These are phyloP conservation scores for Chlorella sp. DNA, from an alignment of 139 green algal species.

Conservation along the genomic window DNA sequence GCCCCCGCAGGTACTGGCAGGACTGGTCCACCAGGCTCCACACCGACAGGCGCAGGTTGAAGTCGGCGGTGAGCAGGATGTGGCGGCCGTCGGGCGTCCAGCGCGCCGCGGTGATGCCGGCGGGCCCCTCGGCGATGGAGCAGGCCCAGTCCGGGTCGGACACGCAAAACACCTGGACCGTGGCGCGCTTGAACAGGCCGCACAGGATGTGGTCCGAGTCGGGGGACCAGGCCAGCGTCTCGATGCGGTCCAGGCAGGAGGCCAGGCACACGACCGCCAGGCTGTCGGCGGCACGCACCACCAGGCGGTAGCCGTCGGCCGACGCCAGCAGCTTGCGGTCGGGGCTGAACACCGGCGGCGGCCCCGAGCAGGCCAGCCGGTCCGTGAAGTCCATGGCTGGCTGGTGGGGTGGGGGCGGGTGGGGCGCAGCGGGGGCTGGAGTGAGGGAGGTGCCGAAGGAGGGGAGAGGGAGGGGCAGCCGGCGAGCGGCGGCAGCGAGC, in stretches of 20 bases:
- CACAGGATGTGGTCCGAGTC: conserved; percentile 82
- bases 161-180: conserved; percentile 72
- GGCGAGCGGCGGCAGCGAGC: too few relatives aligned
- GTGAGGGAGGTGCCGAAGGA: too few relatives aligned
- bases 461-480: too few relatives aligned
- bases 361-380: conserved; percentile 59
- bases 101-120: conserved; percentile 51
- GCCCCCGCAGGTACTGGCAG: conserved; percentile 69
- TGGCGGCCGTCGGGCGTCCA: conserved; percentile 66
- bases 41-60: conserved; percentile 80
- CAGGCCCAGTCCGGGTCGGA: conserved; percentile 83
- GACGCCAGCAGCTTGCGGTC: conserved; percentile 73
- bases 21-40: conserved; percentile 79
- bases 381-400: conserved; percentile 86
- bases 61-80: conserved; percentile 80
- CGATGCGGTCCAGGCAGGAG: conserved; percentile 86
- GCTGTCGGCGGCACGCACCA: conserved; percentile 73
- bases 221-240: conserved; percentile 79
- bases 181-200: conserved; percentile 59
- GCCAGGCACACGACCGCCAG: conserved; percentile 78
- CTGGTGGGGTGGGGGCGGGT: not conserved
- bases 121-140: conserved; percentile 87
- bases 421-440: not conserved
- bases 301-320: conserved; percentile 78
- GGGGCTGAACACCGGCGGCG: conserved; percentile 69